Conservation (phyloP, 2,329 filamentous ascomycete genomes). For the Fusarium pilosicola region DNA sequence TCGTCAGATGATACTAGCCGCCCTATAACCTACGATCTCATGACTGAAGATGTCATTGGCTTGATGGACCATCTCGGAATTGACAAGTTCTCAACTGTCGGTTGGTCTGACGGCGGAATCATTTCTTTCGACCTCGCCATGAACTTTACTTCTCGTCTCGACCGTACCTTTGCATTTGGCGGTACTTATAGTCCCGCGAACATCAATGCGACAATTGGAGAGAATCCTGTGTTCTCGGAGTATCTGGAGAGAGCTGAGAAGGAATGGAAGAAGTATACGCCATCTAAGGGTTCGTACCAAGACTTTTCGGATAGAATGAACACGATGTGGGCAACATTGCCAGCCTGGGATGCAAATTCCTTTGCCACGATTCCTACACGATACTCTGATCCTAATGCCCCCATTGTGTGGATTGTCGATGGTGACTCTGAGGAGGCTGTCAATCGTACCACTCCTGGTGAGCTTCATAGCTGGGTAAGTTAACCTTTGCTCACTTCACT, state of each 20-base stretch:
- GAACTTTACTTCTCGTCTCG: neutral
- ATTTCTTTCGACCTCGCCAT: constrained; percentile 2
- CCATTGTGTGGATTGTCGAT: constrained; percentile 1
- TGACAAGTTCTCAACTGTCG: neutral
- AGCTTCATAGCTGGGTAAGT: neutral
- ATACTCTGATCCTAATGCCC: neutral
- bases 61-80: neutral
- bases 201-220: neutral
- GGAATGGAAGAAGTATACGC: neutral
- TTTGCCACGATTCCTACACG: neutral
- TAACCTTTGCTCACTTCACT: no score
- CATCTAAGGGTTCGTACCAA: neutral
- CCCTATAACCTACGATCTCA: neutral
- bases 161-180: neutral
- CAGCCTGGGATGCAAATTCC: neutral
- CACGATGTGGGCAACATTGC: neutral
- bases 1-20: neutral
- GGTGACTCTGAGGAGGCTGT: neutral
- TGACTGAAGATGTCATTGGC: neutral
- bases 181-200: neutral
- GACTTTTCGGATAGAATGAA: neutral
- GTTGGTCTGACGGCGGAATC: neutral
- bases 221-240: neutral
- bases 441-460: neutral
- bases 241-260: neutral